Base-by-base conservation (phyloP, 1,284 basidiomycete species). In the Irpex rosettiformis region DNA sequence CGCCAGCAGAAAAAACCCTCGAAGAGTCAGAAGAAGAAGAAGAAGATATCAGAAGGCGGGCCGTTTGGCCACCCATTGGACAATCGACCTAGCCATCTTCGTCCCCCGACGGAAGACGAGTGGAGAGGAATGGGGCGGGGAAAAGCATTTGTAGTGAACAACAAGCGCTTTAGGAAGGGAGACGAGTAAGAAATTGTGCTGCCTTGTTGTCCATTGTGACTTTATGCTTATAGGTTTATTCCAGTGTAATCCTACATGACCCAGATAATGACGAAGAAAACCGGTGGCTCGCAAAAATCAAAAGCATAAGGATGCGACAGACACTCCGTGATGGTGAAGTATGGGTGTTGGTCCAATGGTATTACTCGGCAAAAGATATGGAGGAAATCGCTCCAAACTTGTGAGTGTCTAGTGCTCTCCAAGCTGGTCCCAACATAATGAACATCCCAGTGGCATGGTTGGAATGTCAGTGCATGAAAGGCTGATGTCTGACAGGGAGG, bases 391-490 rank as follows among this genome's bases (percentile, higher is more conserved):
- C 18, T 4, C 22, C 45, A 28, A 22, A 52, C 52, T 42, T 27
- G 64, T 69, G 60, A 60, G 52, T 62, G 47, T 29, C 13, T 24
- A 7, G 18, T 28, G 8, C 37, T 5, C 6, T 10, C 30, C 16
- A 2, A n/a, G 22, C 7, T n/a, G 16, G 24, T 8, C 18, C 22
- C 10, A 47, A 8, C 21, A 0, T 28, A 10, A 22, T 16, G 16
- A n/a, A 11, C 18, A 7, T 51, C 25, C 29, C 37, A 65, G 65
- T 37, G 52, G 59, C 22, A 7, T 27, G 0, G 51, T 49, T 0
- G 47, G 51, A 1, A 64, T 61, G 28, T 60, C 64, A 0, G 54
- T 60, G 2, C 58, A 52, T 22, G 67, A 69, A 55, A 63, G 66
- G 0, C 33, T 64, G 2, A 33, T 66, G 1, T 65, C 65, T 0